Percentiles rank a stretch among this genome's conserved stretches.
phyloP scores from a whole-genome alignment of 441 rosid species.

The Erysimum cheiri region DNA sequence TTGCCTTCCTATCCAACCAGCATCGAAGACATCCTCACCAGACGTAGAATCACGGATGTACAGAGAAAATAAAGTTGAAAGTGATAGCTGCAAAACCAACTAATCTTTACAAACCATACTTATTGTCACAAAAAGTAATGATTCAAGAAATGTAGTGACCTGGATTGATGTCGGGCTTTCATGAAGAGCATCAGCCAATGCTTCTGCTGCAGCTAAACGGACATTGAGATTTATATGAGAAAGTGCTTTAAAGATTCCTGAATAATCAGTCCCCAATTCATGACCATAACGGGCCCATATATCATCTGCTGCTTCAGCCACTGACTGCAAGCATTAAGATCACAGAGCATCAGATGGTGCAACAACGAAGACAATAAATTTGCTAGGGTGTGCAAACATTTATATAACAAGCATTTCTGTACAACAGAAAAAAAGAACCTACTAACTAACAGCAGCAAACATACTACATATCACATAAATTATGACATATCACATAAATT shows the following conservation, averaged over 20 bases:
- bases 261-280: conserved; percentile 90
- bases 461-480: conserved; percentile 14
- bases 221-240: conserved; percentile 82
- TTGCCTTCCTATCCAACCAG: conserved; percentile 96
- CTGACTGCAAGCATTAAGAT: conserved; percentile 58
- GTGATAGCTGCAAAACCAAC: conserved; percentile 73
- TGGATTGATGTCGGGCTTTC: conserved; percentile 89
- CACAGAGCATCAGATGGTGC: conserved; percentile 29
- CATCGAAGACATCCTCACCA: conserved; percentile 69
- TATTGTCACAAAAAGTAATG: conserved; percentile 29
- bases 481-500: conserved; percentile 23
- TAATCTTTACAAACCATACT: conserved; percentile 40
- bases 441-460: conserved; percentile 21
- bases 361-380: conserved; percentile 19
- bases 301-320: conserved; percentile 96
- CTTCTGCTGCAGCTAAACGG: conserved; percentile 95
- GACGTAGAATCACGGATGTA: conserved; percentile 77
- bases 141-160: conserved; percentile 51
- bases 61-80: conserved; percentile 89
- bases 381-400: not conserved
- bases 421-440: not conserved
- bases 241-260: conserved; percentile 85
- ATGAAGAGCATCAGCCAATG: conserved; percentile 97
- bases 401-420: not conserved
- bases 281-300: conserved; percentile 96